A percentile compares a stretch with the other conserved stretches of the same genome.
These are phyloP conservation scores for Pigoraptor vietnamica DNA, from an alignment of 78 protist species.

Conservation along the genomic window DNA sequence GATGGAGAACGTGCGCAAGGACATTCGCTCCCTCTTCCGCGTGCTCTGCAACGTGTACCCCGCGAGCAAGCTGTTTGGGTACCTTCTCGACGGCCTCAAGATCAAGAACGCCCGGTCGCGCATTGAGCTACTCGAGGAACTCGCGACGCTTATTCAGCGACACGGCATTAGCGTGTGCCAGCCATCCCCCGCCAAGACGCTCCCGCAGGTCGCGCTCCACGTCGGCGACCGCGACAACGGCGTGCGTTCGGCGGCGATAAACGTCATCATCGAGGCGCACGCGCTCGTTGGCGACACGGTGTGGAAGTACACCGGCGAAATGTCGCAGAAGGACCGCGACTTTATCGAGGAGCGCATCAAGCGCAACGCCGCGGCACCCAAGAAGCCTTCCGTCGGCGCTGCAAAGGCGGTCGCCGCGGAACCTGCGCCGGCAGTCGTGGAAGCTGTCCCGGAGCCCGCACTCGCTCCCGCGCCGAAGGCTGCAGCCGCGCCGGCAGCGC, in stretches of 20 bases:
- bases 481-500: no score
- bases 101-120: not conserved
- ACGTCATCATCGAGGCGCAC: not conserved
- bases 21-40: not conserved
- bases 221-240: conserved; percentile 1
- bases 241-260: not conserved
- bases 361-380: not conserved
- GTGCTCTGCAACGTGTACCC: not conserved
- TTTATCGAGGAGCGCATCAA: not conserved
- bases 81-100: not conserved
- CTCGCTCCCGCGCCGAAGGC: no score
- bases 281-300: not conserved
- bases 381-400: not conserved
- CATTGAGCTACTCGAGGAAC: not conserved
- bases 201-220: not conserved
- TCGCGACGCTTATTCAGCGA: not conserved
- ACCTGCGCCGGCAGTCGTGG: no score
- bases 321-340: not conserved
- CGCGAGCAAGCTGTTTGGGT: not conserved
- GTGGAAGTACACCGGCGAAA: not conserved
- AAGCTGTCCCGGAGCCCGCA: no score
- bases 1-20: not conserved
- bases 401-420: not conserved
- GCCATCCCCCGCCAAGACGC: not conserved
- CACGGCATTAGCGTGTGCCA: conserved; percentile 1